Evolutionary conservation across 2,329 filamentous ascomycete genomes (phyloP), one percentile per base, ranked within the genome.

Genomic region (Metarhizium sp.): DNA sequence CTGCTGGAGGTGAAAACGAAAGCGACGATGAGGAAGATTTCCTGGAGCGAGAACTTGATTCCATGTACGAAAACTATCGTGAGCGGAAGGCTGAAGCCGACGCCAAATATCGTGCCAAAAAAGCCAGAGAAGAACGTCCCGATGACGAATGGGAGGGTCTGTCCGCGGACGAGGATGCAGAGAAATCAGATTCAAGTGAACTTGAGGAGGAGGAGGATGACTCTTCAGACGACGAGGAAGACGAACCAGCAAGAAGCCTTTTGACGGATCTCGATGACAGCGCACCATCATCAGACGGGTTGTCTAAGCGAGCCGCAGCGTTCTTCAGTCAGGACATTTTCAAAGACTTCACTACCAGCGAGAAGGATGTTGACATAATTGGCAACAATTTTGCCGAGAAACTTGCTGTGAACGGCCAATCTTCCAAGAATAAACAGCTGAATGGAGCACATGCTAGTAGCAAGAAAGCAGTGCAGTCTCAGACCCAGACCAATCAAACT

Each of bases 261-360:
- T 55, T 75, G 42, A 68, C 67, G 3, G 70, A 74, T 51, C 61
- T 75, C 13, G 70, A 75, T 52, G 64, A 64, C 54, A 73, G 76
- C 7, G 72, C 71, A 4, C 72, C 74, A 42, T 75, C 77, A 13
- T 70, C 73, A 7, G 75, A 62, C 52, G 65, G 67, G 3, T 76
- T 97, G n/a, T 95, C 91, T 2, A 92, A 86, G 69, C 83, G 90
- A 59, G 94, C 94, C 8, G 82, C 86, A 10, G 81, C 87, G 58
- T 99, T 99, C 74, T 99, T 99, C 69, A 87, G 88, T 63, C 92
- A 96, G 67, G 92, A 96, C 61, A 87, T 99, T 45, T 99, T 99
- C 76, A 85, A 92, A 62, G 89, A 85, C 18, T 53, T 58, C 4
- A 46, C 46, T 34, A 32, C 42, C 18, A 42, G 34, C 20, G 32